A percentile compares a stretch with the other conserved stretches of the same genome.
Conservation (phyloP, 331 rosid genomes). For the Dryas integrifolia region DNA sequence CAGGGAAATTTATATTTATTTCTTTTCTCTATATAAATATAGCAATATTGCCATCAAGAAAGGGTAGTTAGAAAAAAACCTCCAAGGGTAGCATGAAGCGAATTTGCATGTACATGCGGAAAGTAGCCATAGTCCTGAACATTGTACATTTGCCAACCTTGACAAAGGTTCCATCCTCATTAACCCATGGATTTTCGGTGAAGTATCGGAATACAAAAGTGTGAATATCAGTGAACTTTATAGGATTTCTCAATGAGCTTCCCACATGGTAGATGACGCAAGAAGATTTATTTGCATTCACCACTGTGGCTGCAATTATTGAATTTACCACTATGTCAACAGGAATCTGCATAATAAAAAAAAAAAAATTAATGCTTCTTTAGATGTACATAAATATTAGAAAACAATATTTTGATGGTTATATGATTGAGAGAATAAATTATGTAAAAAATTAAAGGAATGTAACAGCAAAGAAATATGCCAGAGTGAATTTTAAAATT, state of each 20-base stretch:
- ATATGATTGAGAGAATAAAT: too few relatives aligned
- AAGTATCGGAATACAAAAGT: conserved; percentile 34
- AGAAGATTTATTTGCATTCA: conserved; percentile 29
- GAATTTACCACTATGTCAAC: conserved; percentile 83
- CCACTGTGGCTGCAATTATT: conserved; percentile 44
- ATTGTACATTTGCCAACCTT: conserved; percentile 38
- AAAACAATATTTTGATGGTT: not conserved
- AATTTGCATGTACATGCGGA: conserved; percentile 44
- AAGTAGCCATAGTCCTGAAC: conserved; percentile 37
- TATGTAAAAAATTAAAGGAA: too few relatives aligned
- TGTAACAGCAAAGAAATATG: too few relatives aligned
- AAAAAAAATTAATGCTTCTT: not conserved
- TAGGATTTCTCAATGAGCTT: conserved; percentile 55
- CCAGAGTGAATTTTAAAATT: too few relatives aligned
- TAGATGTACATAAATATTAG: not conserved
- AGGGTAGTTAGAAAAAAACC: too few relatives aligned
- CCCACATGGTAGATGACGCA: conserved; percentile 56
- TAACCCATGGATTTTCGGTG: conserved; percentile 42
- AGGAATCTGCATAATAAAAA: conserved; percentile 46
- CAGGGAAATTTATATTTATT: too few relatives aligned
- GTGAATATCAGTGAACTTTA: conserved; percentile 20
- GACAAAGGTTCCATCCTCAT: conserved; percentile 42
- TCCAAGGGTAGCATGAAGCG: conserved; percentile 37
- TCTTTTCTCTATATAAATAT: too few relatives aligned
- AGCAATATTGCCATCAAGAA: not conserved